Evolutionary conservation across 345 rosid genomes (phyloP).

Genomic region (Populus ilicifolia): DNA sequence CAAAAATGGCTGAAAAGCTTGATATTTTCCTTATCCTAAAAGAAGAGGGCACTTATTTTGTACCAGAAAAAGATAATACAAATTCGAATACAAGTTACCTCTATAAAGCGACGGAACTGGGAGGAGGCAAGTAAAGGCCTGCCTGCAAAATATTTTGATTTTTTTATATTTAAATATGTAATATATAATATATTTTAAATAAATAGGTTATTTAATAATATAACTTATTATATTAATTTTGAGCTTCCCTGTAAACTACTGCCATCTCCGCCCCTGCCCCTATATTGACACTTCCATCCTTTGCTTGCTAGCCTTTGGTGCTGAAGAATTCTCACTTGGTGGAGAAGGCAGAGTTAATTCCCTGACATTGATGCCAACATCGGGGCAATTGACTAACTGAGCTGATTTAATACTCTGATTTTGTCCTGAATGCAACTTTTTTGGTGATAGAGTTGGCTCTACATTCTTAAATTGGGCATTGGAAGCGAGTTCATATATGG

Average conservation of each 20-base stretch:
- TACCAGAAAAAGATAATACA: not conserved
- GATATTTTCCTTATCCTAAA: not conserved
- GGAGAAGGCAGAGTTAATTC: not conserved
- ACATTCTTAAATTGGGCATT: slow-evolving; percentile 39
- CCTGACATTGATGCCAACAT: slow-evolving; percentile 10
- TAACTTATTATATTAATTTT: too few relatives aligned
- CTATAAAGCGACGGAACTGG: not conserved
- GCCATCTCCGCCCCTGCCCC: too few relatives aligned
- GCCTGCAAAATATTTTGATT: too few relatives aligned
- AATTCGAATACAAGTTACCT: not conserved
- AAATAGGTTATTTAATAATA: too few relatives aligned
- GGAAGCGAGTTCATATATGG: slow-evolving; percentile 49
- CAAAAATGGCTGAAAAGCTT: not conserved
- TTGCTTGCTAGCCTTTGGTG: not conserved
- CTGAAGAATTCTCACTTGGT: slow-evolving; percentile 7
- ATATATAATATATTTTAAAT: too few relatives aligned
- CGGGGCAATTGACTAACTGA: not conserved
- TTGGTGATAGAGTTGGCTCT: slow-evolving; percentile 26
- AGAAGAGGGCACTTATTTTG: not conserved
- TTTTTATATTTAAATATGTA: too few relatives aligned
- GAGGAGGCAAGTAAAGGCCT: too few relatives aligned
- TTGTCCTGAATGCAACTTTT: slow-evolving; percentile 15
- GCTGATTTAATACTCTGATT: not conserved
- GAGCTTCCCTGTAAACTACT: too few relatives aligned
- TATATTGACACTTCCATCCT: not conserved